Base-by-base conservation (phyloP, 768 basidiomycete species). In the Panaeolus cyanescens region DNA sequence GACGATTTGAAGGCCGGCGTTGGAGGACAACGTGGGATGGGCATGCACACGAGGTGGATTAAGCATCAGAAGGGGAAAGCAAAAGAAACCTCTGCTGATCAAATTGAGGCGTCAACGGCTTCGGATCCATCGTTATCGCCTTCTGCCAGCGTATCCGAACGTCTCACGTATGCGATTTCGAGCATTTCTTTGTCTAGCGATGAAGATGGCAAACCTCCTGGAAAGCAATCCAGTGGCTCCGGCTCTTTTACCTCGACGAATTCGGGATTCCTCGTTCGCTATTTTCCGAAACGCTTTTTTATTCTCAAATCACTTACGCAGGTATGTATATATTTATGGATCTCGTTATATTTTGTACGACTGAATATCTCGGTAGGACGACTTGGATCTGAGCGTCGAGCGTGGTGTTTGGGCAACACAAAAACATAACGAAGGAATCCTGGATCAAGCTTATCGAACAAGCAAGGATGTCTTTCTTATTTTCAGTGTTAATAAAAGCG, bases 391-490 rank as follows among this genome's bases (percentile, higher is more conserved):
- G 32, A 94, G 92, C 71, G 87, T 93, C 25, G 79, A 90, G 70
- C 83, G 82, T 13, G 90, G 92, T 1, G 58, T 92, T 1, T 98
- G 96, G 96, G 91, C 92, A 45, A 98, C 96, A 1, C 96, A 99
- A 75, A 83, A 80, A 66, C 95, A 96, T 75, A 97, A 96, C 68
- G 94, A 97, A 74, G 86, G 85, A 8, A 87, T 96, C 54, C 79
- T 97, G 15, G 95, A 98, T 65, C 93, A 93, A 72, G 96, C 96
- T 0, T 99, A 81, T 73, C 87, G 95, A n/a, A 97, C 94, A 2
- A 90, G 90, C 63, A 83, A 85, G 64, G 92, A 96, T 25, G 96
- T 98, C 3, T 91, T 82, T 68, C 82, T 98, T 42, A 87, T 99
- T 60, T 98, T 98, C 67, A 85, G 95, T 33, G 96, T 92, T 17